Evolutionary conservation across 2,329 filamentous ascomycete genomes (phyloP).

Genomic region (Kalmusia sp.): DNA sequence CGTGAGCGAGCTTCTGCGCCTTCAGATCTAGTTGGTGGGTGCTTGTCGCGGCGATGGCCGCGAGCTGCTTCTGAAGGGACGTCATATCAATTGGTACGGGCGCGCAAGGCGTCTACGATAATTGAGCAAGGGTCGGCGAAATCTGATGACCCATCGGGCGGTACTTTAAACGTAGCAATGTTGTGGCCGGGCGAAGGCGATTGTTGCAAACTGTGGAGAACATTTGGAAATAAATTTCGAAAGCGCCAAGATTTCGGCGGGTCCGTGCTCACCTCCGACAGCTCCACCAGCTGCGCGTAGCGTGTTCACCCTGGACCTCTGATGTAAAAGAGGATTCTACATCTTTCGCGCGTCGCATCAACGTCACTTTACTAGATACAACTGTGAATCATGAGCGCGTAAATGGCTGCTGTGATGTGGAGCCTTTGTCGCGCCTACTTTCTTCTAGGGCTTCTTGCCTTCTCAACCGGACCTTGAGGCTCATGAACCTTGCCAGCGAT

Average conservation of each 20-base stretch:
- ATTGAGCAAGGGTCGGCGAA: not conserved
- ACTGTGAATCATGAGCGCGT: too few relatives aligned
- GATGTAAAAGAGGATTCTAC: too few relatives aligned
- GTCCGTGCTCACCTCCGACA: constrained; percentile 20
- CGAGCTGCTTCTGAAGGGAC: constrained; percentile 90
- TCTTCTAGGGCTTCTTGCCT: too few relatives aligned
- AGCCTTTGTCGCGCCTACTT: too few relatives aligned
- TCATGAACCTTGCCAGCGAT: too few relatives aligned
- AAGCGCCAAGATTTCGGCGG: constrained; percentile 29
- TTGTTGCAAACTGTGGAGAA: not conserved
- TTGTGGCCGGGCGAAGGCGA: constrained; percentile 26
- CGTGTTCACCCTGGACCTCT: too few relatives aligned
- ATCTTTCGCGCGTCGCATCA: too few relatives aligned
- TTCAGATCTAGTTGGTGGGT: constrained; percentile 92
- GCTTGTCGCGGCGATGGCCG: constrained; percentile 87
- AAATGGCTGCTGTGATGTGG: too few relatives aligned
- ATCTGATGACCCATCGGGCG: constrained; percentile 35
- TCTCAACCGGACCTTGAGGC: too few relatives aligned
- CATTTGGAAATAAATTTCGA: constrained; percentile 20
- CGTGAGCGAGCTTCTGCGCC: constrained; percentile 88
- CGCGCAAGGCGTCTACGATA: not conserved
- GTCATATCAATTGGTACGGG: constrained; percentile 66
- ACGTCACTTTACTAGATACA: too few relatives aligned
- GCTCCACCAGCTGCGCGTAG: too few relatives aligned
- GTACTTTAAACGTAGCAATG: constrained; percentile 14